Conservation (phyloP, 768 basidiomycete genomes). For the Rhodocollybia butyracea region DNA sequence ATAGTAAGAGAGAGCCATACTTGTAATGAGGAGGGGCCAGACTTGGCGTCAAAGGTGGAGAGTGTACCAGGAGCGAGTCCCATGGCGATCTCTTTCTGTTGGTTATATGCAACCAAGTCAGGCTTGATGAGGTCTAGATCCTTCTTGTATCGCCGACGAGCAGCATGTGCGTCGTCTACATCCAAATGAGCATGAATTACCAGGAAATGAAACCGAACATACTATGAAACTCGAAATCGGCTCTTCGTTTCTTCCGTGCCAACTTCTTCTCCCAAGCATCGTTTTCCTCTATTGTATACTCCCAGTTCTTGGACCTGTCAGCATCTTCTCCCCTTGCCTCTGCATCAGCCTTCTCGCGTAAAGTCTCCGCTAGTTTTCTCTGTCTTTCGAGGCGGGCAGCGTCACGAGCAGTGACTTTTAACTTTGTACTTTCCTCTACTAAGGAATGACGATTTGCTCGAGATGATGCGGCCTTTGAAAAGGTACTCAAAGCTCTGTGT, state of each 20-base stretch:
- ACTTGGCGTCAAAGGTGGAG: constrained; percentile 52
- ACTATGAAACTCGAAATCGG: constrained; percentile 93
- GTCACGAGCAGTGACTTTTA: constrained; percentile 76
- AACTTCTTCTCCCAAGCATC: constrained; percentile 94
- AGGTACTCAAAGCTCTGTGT: not conserved
- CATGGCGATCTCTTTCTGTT: constrained; percentile 83
- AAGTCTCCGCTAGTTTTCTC: constrained; percentile 82
- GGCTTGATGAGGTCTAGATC: constrained; percentile 87
- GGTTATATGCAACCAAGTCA: constrained; percentile 82
- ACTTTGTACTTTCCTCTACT: constrained; percentile 78
- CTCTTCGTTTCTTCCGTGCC: constrained; percentile 77
- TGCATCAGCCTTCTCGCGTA: constrained; percentile 84
- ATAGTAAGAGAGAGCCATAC: constrained; percentile 21
- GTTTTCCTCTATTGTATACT: constrained; percentile 93
- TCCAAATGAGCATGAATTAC: not conserved
- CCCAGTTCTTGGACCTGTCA: constrained; percentile 91
- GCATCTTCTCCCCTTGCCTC: constrained; percentile 91
- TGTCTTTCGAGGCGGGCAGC: constrained; percentile 83
- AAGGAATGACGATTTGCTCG: constrained; percentile 84
- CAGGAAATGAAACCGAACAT: constrained; percentile 22
- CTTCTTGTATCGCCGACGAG: constrained; percentile 88
- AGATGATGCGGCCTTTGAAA: constrained; percentile 63
- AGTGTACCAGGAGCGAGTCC: constrained; percentile 73
- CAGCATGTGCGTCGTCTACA: constrained; percentile 86
- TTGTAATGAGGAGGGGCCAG: constrained; percentile 34